Conservation (phyloP, 1,139 yeast genomes). For the Saccharomyces hybrid region DNA sequence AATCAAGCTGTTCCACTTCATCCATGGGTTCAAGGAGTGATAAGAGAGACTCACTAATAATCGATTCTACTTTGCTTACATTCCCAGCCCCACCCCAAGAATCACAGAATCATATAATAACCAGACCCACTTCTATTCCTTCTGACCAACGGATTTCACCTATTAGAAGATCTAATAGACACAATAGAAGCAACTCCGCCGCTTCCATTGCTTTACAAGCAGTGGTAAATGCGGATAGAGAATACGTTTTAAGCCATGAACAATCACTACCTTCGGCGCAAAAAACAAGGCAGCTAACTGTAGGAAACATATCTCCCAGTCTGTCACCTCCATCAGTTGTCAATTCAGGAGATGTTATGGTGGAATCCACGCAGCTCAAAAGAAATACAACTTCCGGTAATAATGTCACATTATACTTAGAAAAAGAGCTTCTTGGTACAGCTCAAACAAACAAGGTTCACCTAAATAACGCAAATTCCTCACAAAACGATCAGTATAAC, state of each 20-base stretch:
- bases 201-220: conserved; percentile 65
- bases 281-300: neutral
- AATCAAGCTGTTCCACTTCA: conserved; percentile 31
- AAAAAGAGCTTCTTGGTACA: neutral
- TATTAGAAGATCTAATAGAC: conserved; percentile 14
- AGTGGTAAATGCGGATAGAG: conserved; percentile 48
- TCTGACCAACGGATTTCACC: conserved; percentile 21
- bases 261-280: neutral
- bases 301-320: neutral
- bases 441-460: neutral
- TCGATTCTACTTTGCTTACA: conserved; percentile 22
- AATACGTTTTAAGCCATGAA: conserved; percentile 5
- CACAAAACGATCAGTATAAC: neutral
- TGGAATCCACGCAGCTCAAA: conserved; percentile 22
- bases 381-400: conserved; percentile 3
- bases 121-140: conserved; percentile 27
- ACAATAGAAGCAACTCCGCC: conserved; percentile 34
- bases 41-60: conserved; percentile 22
- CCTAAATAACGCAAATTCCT: neutral
- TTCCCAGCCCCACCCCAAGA: conserved; percentile 28
- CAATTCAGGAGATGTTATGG: conserved; percentile 19
- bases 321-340: conserved; percentile 13
- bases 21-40: conserved; percentile 27
- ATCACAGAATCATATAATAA: conserved; percentile 22
- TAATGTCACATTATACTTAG: neutral